Percentiles rank a stretch among this genome's conserved stretches.
Conservation (phyloP, 1,139 yeast species). For the Debaryomyces udenii region DNA sequence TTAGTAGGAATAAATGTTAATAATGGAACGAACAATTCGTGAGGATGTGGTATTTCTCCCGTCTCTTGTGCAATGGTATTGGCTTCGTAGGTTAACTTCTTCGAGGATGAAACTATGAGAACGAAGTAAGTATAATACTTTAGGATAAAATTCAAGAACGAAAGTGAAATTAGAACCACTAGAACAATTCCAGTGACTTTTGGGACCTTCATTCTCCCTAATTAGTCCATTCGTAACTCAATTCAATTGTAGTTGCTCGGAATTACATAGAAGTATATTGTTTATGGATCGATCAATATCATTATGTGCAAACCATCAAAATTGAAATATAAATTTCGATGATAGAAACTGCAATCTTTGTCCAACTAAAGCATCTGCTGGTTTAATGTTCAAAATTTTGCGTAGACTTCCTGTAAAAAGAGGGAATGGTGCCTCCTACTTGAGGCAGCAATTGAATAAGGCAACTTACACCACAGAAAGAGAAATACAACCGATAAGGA, state of each 20-base stretch:
- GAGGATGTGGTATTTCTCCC: conserved; percentile 45
- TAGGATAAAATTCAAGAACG: conserved; percentile 31
- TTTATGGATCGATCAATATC: background rate
- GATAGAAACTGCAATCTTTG: too few species aligned
- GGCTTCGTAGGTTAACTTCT: conserved; percentile 26
- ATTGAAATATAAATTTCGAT: background rate
- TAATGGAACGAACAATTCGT: conserved; percentile 43
- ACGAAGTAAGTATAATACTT: conserved; percentile 38
- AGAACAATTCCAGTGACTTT: conserved; percentile 38
- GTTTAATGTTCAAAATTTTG: too few species aligned
- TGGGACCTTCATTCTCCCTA: conserved; percentile 36
- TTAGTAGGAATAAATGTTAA: conserved; percentile 43
- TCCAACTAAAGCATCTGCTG: too few species aligned
- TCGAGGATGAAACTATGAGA: conserved; percentile 34
- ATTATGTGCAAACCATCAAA: conserved; percentile 7
- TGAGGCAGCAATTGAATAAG: background rate
- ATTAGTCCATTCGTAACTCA: background rate
- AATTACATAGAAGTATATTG: background rate
- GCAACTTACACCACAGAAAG: background rate
- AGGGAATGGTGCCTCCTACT: background rate
- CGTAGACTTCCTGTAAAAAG: background rate
- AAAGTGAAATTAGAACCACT: conserved; percentile 34
- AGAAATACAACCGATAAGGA: conserved; percentile 3
- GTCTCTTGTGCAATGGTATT: conserved; percentile 36
- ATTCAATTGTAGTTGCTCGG: background rate